Base-by-base conservation (phyloP, 768 basidiomycete genomes). In the Exidia glandulosa region DNA sequence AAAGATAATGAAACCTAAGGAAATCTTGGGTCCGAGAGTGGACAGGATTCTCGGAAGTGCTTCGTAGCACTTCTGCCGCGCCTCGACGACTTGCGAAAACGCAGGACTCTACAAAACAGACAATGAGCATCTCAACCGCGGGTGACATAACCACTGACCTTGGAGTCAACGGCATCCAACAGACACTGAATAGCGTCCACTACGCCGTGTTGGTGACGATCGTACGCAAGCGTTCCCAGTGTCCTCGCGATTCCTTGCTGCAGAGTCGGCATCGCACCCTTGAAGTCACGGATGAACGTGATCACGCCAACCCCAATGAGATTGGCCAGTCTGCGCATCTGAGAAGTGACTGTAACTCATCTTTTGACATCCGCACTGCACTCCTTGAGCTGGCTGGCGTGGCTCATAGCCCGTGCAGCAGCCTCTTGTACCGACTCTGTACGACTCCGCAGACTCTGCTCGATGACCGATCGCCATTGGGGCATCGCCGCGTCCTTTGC, bases 161-260 rank as follows among this genome's bases (percentile, higher is more conserved):
- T 72, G 60, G 76, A 70, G 64, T 83, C 77, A 25, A 86, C 78
- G 67, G 79, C 78, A 58, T 78, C 76, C 56, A 90, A 71, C 61
- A 93, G 74, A 69, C 81, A 87, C 23, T 72, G 66, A 52, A 86
- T 71, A 2, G 76, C 84, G 63, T 79, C 72, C n/a, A 73, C 65
- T 45, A 88, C 74, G 50, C 78, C 81, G 68, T 79, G 76, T 27
- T 77, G 75, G 70, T 82, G 74, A 5, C 75, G 71, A 50, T 76
- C 72, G 69, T 89, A 94, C 69, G 86, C 79, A 45, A 93, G 69
- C 31, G 76, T 73, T 14, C 91, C 88, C 30, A 95, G 73, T 34
- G 87, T 71, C 58, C 81, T 77, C 25, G 85, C 86, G 34, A 91
- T 75, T 66, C 85, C 85, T 71, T 91, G 89, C 67, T 91, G 88